These are phyloP conservation scores for Chrysoporthe cubensis DNA, from an alignment of 2,329 filamentous ascomycete species.

Conservation along the genomic window DNA sequence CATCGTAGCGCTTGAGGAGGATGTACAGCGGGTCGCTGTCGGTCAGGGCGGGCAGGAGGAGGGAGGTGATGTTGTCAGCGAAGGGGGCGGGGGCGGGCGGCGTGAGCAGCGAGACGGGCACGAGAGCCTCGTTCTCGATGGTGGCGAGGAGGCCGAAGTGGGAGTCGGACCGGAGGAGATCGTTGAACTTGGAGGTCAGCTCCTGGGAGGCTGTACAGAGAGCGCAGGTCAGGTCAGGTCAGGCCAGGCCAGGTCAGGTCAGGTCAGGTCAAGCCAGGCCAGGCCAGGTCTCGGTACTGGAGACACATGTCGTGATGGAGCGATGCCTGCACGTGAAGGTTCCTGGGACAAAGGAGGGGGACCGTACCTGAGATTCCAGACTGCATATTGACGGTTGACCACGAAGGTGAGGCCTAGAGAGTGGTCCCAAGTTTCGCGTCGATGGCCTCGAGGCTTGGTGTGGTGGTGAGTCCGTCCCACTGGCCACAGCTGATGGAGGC, in stretches of 20 bases:
- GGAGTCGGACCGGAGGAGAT: constrained; percentile 62
- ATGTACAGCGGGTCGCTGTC: constrained; percentile 72
- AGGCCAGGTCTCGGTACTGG: background rate
- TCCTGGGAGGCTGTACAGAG: constrained; percentile 68
- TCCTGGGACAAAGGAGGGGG: background rate
- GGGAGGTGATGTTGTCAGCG: constrained; percentile 60
- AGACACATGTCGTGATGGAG: background rate
- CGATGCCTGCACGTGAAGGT: background rate
- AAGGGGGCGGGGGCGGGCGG: constrained; percentile 63
- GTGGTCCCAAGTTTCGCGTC: background rate
- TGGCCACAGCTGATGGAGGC: background rate
- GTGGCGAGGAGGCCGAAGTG: constrained; percentile 73
- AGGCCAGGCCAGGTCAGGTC: background rate
- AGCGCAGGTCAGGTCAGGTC: constrained; percentile 1
- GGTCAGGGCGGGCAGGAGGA: constrained; percentile 66
- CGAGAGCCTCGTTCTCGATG: constrained; percentile 71
- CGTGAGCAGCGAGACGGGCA: constrained; percentile 58
- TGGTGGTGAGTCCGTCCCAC: no score
- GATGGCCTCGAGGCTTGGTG: no score
- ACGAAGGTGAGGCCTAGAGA: background rate
- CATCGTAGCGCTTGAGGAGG: constrained; percentile 70
- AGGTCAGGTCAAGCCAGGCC: constrained; percentile 3
- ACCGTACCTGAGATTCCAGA: constrained; percentile 29
- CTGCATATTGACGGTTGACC: constrained; percentile 24
- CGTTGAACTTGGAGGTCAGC: constrained; percentile 74